Conservation (phyloP, 768 basidiomycete genomes). For the Hortiboletus flavorubellus region DNA sequence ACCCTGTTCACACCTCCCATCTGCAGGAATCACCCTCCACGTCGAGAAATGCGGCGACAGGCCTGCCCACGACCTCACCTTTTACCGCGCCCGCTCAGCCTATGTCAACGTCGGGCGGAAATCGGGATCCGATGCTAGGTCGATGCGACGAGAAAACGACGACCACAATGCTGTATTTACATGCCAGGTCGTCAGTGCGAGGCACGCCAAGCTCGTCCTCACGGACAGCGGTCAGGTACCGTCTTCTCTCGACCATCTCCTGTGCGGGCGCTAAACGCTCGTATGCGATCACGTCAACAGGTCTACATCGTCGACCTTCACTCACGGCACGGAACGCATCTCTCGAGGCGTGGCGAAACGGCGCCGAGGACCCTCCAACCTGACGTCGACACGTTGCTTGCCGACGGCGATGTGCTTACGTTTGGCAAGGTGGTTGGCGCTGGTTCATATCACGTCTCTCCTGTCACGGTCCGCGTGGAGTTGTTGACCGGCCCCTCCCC, state of each 20-base stretch:
- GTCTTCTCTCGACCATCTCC: constrained; percentile 7
- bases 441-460: constrained; percentile 56
- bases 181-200: constrained; percentile 77
- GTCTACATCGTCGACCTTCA: constrained; percentile 66
- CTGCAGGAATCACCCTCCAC: constrained; percentile 55
- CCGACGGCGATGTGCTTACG: constrained; percentile 68
- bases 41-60: constrained; percentile 51
- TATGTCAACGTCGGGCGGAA: constrained; percentile 68
- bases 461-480: constrained; percentile 60
- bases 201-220: constrained; percentile 75
- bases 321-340: constrained; percentile 76
- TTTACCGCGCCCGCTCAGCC: constrained; percentile 46
- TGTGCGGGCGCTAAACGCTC: constrained; percentile 17
- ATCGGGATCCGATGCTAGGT: constrained; percentile 44
- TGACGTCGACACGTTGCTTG: constrained; percentile 53
- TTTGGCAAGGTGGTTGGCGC: constrained; percentile 76
- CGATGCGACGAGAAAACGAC: constrained; percentile 38
- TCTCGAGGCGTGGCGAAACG: constrained; percentile 52
- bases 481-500: constrained; percentile 33
- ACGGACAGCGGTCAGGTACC: constrained; percentile 66
- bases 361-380: constrained; percentile 48
- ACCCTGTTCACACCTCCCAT: constrained; percentile 9
- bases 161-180: constrained; percentile 58
- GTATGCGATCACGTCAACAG: constrained; percentile 33
- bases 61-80: constrained; percentile 46